These are phyloP conservation scores for Hypoxylon sp. DNA, from an alignment of 2,329 filamentous ascomycete species.

Conservation along the genomic window DNA sequence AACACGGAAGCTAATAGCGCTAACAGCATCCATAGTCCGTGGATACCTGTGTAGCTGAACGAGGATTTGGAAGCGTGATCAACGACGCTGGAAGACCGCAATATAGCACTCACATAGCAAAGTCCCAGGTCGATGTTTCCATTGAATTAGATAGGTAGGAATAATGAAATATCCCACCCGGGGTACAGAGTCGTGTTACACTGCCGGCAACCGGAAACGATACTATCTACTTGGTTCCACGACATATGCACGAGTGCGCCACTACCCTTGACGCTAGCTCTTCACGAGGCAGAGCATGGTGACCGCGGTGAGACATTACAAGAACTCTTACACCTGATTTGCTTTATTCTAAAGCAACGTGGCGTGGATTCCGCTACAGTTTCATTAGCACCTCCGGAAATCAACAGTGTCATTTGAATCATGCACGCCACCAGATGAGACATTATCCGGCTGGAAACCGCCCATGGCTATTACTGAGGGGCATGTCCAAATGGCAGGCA, in stretches of 20 bases:
- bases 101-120: neutral
- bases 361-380: neutral
- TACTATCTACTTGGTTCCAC: neutral
- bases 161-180: neutral
- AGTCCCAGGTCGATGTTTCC: neutral
- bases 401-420: neutral
- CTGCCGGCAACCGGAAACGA: neutral
- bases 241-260: constrained; percentile 1
- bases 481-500: neutral
- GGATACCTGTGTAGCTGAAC: neutral
- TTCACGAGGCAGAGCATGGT: neutral
- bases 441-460: too few species aligned
- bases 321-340: too few species aligned
- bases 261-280: neutral
- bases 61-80: neutral
- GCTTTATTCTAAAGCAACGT: neutral
- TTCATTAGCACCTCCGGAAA: neutral
- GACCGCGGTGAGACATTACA: too few species aligned
- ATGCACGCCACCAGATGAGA: neutral
- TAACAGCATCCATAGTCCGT: neutral
- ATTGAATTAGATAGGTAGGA: neutral
- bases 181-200: neutral
- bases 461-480: neutral
- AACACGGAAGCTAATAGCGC: neutral
- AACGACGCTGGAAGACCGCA: neutral